Conservation (phyloP, 202 grass and related monocot species). For the Setaria viridis region DNA sequence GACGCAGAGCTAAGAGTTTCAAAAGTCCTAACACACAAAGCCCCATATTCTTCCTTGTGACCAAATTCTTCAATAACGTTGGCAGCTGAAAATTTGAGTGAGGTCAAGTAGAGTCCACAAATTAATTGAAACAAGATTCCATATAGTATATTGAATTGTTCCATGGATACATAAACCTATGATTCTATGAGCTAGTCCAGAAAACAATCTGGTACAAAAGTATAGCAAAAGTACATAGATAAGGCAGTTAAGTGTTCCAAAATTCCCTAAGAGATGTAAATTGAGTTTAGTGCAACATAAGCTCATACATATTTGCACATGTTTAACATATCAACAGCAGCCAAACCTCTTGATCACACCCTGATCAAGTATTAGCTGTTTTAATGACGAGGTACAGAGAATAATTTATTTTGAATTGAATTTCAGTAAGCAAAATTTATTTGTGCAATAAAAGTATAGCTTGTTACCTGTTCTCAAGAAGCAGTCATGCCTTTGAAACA, state of each 20-base stretch:
- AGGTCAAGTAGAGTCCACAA: constrained; percentile 37
- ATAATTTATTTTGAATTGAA: background rate
- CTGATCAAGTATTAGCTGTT: background rate
- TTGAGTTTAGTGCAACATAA: background rate
- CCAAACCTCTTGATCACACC: constrained; percentile 15
- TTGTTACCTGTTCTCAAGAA: constrained; percentile 86
- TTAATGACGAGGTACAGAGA: background rate
- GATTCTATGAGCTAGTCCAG: constrained; percentile 28
- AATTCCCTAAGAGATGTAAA: background rate
- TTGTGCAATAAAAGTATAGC: constrained; percentile 27
- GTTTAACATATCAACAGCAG: constrained; percentile 1
- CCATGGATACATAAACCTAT: constrained; percentile 11
- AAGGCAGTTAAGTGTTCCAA: constrained; percentile 11
- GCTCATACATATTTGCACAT: background rate
- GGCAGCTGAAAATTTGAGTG: constrained; percentile 66
- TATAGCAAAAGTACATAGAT: background rate
- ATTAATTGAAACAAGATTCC: constrained; percentile 35
- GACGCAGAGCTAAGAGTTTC: constrained; percentile 80
- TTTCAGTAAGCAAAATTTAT: constrained; percentile 1
- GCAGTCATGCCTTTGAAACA: constrained; percentile 93
- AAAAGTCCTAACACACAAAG: constrained; percentile 78
- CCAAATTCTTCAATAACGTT: constrained; percentile 90
- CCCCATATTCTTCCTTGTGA: constrained; percentile 80
- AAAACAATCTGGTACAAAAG: constrained; percentile 4
- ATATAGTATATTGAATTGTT: background rate